These are phyloP conservation scores for Paraconiothyrium brasiliense DNA, from an alignment of 2,329 filamentous ascomycete genomes.

Conservation along the genomic window DNA sequence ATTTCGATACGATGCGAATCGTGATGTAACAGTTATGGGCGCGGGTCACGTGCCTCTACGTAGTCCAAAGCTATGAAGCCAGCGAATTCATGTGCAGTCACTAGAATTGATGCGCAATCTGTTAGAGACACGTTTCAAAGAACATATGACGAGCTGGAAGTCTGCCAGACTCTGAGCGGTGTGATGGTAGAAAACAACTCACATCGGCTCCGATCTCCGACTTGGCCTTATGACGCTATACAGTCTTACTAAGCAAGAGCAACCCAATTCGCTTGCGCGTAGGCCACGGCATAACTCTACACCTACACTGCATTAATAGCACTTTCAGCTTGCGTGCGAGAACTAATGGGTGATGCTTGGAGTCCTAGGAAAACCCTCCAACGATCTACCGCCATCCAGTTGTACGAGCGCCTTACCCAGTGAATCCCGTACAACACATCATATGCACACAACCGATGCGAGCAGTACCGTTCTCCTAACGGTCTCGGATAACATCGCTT, in stretches of 20 bases:
- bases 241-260: neutral
- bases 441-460: no score
- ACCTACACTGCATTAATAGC: neutral
- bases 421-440: no score
- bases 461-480: no score
- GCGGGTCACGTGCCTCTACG: neutral
- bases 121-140: neutral
- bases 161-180: neutral
- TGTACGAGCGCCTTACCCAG: neutral
- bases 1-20: neutral
- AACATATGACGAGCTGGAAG: neutral
- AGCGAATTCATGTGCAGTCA: neutral
- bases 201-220: conserved; percentile 1
- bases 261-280: neutral
- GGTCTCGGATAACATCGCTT: no score
- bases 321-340: neutral
- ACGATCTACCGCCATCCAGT: neutral
- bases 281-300: neutral
- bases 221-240: conserved; percentile 6
- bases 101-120: neutral
- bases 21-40: neutral
- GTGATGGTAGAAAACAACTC: neutral
- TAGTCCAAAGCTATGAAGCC: neutral
- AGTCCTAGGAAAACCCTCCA: neutral
- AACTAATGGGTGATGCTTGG: neutral